phyloP scores from a whole-genome alignment of 306 rosid genomes.

The Rosa persica region DNA sequence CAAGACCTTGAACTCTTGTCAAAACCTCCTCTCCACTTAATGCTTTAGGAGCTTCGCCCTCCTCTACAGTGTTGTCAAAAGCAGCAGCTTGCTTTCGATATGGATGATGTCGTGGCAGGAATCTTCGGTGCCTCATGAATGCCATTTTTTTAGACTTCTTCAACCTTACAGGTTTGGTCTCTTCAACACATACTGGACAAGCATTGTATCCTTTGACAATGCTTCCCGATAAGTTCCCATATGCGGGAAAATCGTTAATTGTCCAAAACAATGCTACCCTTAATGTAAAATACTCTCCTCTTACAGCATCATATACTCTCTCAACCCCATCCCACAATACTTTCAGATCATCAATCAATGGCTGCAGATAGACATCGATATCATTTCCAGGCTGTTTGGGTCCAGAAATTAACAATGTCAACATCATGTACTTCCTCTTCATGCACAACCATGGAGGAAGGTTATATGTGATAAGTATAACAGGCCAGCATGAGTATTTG shows the following conservation, averaged over 20 bases:
- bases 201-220: neutral
- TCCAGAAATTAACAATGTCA: too few species aligned
- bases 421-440: too few species aligned
- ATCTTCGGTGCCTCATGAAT: neutral
- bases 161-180: neutral
- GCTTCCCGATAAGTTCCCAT: neutral
- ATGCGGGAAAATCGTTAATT: neutral
- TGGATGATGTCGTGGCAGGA: neutral
- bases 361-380: too few species aligned
- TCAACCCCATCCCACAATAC: neutral
- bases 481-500: neutral
- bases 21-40: neutral
- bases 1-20: neutral
- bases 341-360: too few species aligned
- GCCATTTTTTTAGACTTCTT: neutral
- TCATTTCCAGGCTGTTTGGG: too few species aligned
- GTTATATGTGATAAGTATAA: neutral
- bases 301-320: neutral
- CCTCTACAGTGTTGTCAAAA: neutral
- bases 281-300: neutral
- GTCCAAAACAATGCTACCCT: neutral
- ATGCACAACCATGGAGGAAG: neutral
- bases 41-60: neutral
- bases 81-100: neutral
- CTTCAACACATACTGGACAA: neutral